A percentile compares a stretch with the other conserved stretches of the same genome.
Evolutionary conservation across 1,284 basidiomycete species (phyloP).

Genomic region (Cystobasidium slooffiae): DNA sequence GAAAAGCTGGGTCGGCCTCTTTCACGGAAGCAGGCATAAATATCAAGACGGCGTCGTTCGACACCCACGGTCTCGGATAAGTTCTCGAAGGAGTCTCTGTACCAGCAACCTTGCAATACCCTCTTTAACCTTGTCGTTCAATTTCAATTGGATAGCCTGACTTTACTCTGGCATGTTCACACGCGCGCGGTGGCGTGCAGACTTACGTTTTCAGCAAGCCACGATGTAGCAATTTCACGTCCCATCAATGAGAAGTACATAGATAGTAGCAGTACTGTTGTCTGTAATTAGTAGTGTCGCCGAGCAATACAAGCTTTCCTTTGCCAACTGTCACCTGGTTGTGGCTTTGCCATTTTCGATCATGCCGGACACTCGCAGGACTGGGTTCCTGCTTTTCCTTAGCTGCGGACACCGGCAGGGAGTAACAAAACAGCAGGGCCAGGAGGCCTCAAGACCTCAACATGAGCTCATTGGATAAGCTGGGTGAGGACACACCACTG

Average conservation of each 20-base stretch:
- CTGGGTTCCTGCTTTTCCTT: background rate
- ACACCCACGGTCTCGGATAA: background rate
- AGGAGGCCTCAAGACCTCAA: background rate
- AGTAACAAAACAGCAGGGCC: background rate
- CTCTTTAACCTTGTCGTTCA: no score
- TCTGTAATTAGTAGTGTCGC: no score
- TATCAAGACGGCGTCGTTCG: background rate
- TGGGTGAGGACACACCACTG: constrained; percentile 7
- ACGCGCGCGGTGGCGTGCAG: background rate
- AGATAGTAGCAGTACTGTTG: background rate
- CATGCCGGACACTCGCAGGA: no score
- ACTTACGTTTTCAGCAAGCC: background rate
- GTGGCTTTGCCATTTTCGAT: no score
- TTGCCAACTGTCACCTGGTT: no score
- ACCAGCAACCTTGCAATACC: no score
- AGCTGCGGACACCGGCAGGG: background rate
- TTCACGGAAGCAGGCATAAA: background rate
- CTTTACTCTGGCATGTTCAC: background rate
- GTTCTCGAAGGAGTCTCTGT: background rate
- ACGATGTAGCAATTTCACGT: constrained; percentile 8
- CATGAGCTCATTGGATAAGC: constrained; percentile 44
- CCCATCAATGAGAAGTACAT: no score
- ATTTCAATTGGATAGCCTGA: no score
- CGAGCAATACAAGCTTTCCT: no score
- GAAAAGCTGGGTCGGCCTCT: background rate